phyloP scores from a whole-genome alignment of 441 rosid genomes.

The Theobroma grandiflorum region DNA sequence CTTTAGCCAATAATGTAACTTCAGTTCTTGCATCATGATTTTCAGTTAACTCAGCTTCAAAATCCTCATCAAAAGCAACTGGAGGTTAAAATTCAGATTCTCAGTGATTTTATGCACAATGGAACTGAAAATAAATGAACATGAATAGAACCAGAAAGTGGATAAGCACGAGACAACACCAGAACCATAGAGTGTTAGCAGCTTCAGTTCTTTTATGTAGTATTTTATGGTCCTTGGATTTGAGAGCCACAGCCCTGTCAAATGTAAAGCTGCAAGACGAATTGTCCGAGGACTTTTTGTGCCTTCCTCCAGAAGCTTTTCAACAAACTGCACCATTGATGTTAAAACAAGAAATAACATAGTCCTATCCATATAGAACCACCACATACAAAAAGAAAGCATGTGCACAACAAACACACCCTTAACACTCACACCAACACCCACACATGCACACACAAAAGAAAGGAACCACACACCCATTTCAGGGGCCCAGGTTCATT shows the following conservation, averaged over 20 bases:
- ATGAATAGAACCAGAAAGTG: conserved; percentile 16
- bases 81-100: conserved; percentile 27
- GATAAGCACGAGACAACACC: conserved; percentile 52
- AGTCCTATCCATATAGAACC: not conserved
- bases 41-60: conserved; percentile 91
- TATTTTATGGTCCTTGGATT: conserved; percentile 75
- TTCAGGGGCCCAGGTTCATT: conserved; percentile 80
- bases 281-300: conserved; percentile 95
- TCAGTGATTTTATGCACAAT: conserved; percentile 24
- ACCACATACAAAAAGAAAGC: conserved; percentile 8
- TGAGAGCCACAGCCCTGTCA: conserved; percentile 90
- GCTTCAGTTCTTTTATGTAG: conserved; percentile 86
- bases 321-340: conserved; percentile 70
- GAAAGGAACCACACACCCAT: conserved; percentile 68
- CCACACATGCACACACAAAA: not conserved
- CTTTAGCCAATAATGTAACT: conserved; percentile 75
- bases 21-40: conserved; percentile 85
- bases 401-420: not conserved
- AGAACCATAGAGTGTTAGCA: conserved; percentile 93
- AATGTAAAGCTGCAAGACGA: conserved; percentile 93
- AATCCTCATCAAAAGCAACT: conserved; percentile 99
- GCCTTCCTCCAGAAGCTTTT: conserved; percentile 88
- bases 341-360: conserved; percentile 22
- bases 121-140: conserved; percentile 26
- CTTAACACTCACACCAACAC: not conserved